Conservation (phyloP, 2,329 filamentous ascomycete species). For the Calonectria montana region DNA sequence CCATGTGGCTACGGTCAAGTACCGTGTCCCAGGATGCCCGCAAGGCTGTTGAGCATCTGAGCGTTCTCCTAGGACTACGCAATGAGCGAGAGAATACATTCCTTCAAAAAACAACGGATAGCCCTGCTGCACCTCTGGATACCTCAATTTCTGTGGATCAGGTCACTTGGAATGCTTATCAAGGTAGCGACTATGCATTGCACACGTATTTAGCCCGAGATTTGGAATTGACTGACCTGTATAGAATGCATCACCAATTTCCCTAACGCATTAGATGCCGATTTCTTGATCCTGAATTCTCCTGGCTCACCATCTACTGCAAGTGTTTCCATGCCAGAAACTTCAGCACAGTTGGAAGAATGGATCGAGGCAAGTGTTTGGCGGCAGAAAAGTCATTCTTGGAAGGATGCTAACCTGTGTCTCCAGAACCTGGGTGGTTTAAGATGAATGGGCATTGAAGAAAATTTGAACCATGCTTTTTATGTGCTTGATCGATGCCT, state of each 20-base stretch:
- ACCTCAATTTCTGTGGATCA: background rate
- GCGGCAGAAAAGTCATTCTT: background rate
- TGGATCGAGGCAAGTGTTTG: background rate
- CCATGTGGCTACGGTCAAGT: background rate
- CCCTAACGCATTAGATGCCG: background rate
- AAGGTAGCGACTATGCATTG: background rate
- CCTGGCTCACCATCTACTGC: background rate
- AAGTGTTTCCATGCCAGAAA: background rate
- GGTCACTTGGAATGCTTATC: background rate
- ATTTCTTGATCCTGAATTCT: background rate
- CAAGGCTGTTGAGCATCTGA: background rate
- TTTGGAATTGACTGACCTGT: background rate
- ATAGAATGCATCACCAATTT: background rate
- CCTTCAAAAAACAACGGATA: background rate
- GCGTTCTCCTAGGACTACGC: background rate
- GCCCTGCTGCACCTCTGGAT: background rate
- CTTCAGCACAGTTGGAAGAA: background rate
- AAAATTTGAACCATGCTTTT: too few species aligned
- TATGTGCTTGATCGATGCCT: too few species aligned
- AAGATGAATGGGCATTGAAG: background rate
- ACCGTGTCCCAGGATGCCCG: background rate
- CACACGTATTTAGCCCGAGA: too few species aligned
- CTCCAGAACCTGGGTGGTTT: background rate
- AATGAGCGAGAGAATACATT: background rate
- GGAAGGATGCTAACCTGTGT: background rate